Base-by-base conservation (phyloP, 139 green algal species). In the Zygnema cylindricum region DNA sequence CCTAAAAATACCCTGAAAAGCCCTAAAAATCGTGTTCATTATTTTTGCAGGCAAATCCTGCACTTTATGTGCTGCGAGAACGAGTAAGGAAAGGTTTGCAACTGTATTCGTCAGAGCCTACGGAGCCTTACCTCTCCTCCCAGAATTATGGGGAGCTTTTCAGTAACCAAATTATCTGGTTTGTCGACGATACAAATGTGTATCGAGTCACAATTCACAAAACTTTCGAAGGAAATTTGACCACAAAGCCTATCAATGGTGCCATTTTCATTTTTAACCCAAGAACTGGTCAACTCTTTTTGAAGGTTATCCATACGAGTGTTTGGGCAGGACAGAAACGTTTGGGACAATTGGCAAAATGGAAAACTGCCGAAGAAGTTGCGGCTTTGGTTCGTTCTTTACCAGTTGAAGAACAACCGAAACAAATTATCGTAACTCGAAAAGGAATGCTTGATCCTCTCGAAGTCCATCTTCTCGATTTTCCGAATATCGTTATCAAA, bases 231-330 rank as follows among this genome's bases (percentile, higher is more conserved):
- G 97, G 97, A 84, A 99, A 99, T 93, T 93, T 99, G 81, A 97
- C 96, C 81, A 98, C 96, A 84, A 98, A 98, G 94, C 96, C 96
- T 87, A 98, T 98, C 94, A 98, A 98, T 91, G 97, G 97, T 69
- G 97, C 96, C 91, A 99, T 99, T 94, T 99, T 99, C 95, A 99
- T 99, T 94, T 99, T 99, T 96, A 99, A 99, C 95, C 97, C 97
- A 38, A 94, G 97, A 88, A 98, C 96, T 3, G 97, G 97, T 32
- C 97, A 99, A 94, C 95, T 99, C 16, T 99, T 98, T 93, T 92
- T 99, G 11, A 99, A 99, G 95, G 98, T 99, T 95, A 98, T 99
- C 90, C 97, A 99, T 95, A 98, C 97, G 69, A 95, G 87, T 43
- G 97, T 99, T 90, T 99, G 97, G 97, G 97, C 97, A 22, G 97